Evolutionary conservation across 176 grass and related monocot genomes (phyloP), one percentile per base, ranked within the genome.

Genomic region (Hsuehochloa calcarea): DNA sequence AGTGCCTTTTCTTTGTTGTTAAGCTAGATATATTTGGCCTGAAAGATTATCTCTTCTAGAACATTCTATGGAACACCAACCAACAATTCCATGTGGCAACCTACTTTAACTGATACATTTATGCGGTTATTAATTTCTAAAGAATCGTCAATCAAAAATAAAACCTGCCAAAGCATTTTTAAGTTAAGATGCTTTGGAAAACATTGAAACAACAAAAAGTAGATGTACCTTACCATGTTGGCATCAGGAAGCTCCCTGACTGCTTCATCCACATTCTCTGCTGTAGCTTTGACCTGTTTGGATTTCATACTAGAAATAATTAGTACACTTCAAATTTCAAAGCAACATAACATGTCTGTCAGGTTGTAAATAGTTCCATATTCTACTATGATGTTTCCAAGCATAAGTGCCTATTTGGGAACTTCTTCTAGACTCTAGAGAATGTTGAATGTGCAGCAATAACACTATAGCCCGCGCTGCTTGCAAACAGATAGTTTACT

Each of bases 181-280:
- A 50, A 46, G 4, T 65, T 19, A 22, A 56, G 29, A 86, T 73
- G 5, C n/a, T 68, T 82, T 51, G 75, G 61, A 7, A 54, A 62
- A 83, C 26, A 89, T 20, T 22, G 10, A 75, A 70, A 79, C 66
- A 84, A 88, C 38, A 80, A 73, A 93, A 88, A 87, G 11, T 82
- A 90, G 85, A 87, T 91, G 89, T 99, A 96, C 90, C 96, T 96
- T 99, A 99, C 96, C 96, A 87, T 81, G 78, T 94, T 94, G 90
- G 93, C 84, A 94, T 99, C 96, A 91, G 91, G 96, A 91, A 96
- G 96, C 80, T 99, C 96, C 84, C 96, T 92, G 40, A 96, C 96
- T 71, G 93, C 96, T 91, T 91, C 96, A 86, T 99, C 88, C 23
- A 96, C 96, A 92, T 96, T 99, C 88, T 92, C 96, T 39, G 96